Base-by-base conservation (phyloP, 73 alveolate genomes). In the Tetrahymena malaccensis region DNA sequence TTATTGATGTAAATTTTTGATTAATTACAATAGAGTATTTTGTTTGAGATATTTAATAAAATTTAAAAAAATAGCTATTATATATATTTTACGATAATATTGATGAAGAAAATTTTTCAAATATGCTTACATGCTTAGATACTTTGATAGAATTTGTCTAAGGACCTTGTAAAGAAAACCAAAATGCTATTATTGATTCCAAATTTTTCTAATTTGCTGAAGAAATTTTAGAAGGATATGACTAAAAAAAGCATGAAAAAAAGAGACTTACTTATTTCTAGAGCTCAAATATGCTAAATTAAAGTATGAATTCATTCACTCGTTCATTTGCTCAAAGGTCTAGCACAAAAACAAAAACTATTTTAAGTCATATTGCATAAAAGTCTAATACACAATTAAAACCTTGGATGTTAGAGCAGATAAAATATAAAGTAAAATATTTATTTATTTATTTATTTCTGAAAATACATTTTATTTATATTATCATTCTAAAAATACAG, bases 151-250 rank as follows among this genome's bases (percentile, higher is more conserved):
- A 99, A 96, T 97, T 98, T 96, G 96, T 99, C 35, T 98, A 99
- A 98, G 99, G 99, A 0, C 99, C 99, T 70, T 99, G 99, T 95
- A 96, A 97, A 94, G 98, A 98, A 85, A 98, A 98, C 94, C 98
- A 99, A 96, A 84, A 96, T 58, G 96, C 98, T 21, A 94, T 98
- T 37, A 98, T 99, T 27, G 98, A 98, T 94, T 97, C 99, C 50
- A 99, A 98, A 96, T 97, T 98, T 89, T 95, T 98, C 89, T 98
- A 97, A 85, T 96, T 98, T 10, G 98, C 98, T 27, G 96, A 96
- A 93, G 96, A 96, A 33, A 94, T 98, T 34, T 94, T 98, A 95
- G 97, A 96, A 84, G 94, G 95, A 94, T 95, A 97, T 94, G 97
- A 95, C 89, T 94, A 95, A 94, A 70, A 89, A 43, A 94, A 89